These are phyloP conservation scores for Aspergillus brasiliensis DNA, from an alignment of 2,329 filamentous ascomycete species.

Conservation along the genomic window DNA sequence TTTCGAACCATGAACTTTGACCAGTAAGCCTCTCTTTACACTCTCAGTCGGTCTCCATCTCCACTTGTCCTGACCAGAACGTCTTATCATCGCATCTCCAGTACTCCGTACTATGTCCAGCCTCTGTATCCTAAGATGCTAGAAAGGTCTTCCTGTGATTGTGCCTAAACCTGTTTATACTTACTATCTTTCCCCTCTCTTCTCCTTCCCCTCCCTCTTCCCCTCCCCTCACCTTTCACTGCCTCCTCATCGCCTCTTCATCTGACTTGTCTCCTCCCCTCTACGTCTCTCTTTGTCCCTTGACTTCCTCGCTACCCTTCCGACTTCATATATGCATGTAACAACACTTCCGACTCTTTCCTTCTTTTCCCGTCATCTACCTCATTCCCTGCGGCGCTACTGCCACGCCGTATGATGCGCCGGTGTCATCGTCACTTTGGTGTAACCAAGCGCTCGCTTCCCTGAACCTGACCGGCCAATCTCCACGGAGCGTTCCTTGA, in stretches of 20 bases:
- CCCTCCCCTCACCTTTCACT: background rate
- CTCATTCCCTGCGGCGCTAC: slow-evolving; percentile 28
- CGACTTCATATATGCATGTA: slow-evolving; percentile 23
- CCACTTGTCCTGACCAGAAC: slow-evolving; percentile 22
- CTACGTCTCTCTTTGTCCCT: slow-evolving; percentile 7
- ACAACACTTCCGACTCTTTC: slow-evolving; percentile 19
- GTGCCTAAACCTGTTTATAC: slow-evolving; percentile 30
- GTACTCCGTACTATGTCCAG: slow-evolving; percentile 26
- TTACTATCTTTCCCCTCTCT: slow-evolving; percentile 14
- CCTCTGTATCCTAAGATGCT: slow-evolving; percentile 24
- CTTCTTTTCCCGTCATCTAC: slow-evolving; percentile 21
- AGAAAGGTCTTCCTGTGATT: slow-evolving; percentile 23
- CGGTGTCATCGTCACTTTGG: slow-evolving; percentile 40
- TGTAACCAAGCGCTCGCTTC: slow-evolving; percentile 36
- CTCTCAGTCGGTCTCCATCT: slow-evolving; percentile 16
- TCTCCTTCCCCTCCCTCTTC: background rate
- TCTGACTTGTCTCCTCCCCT: slow-evolving; percentile 4
- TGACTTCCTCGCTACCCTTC: slow-evolving; percentile 14
- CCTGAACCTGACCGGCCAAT: slow-evolving; percentile 34
- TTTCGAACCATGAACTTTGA: slow-evolving; percentile 24
- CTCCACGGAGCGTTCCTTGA: slow-evolving; percentile 29
- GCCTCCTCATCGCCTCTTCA: slow-evolving; percentile 5
- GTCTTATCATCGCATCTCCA: slow-evolving; percentile 23
- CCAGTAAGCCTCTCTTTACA: slow-evolving; percentile 24
- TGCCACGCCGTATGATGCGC: slow-evolving; percentile 37